Percentiles rank a stretch among this genome's conserved stretches.
These are phyloP conservation scores for Limonium bicolor DNA, from an alignment of 148 eudicot species.

Conservation along the genomic window DNA sequence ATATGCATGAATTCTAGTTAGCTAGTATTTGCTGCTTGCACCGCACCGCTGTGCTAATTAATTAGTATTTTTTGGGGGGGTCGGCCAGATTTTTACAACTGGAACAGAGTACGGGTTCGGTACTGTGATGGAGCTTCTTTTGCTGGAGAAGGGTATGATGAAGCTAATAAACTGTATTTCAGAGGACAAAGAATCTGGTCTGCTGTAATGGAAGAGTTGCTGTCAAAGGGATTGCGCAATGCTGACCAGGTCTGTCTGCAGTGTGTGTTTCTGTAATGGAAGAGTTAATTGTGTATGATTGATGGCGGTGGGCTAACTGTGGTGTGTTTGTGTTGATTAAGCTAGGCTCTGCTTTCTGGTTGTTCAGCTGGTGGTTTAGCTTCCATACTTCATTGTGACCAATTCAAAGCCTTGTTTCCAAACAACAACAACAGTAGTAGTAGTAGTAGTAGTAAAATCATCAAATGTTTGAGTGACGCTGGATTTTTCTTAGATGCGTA, in stretches of 20 bases:
- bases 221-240: conserved; percentile 64
- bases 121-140: conserved; percentile 98
- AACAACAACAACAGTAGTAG: conserved; percentile 18
- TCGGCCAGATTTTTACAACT: conserved; percentile 95
- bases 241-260: conserved; percentile 53
- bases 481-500: conserved; percentile 91
- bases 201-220: conserved; percentile 67
- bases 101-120: conserved; percentile 91
- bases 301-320: not conserved
- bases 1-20: not conserved
- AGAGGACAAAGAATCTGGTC: conserved; percentile 80
- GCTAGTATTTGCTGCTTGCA: not conserved
- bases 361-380: conserved; percentile 46
- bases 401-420: conserved; percentile 20
- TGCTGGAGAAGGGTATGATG: conserved; percentile 63
- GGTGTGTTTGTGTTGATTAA: not conserved
- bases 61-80: conserved; percentile 5
- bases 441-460: no score
- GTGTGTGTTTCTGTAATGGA: no score
- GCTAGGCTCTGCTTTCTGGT: conserved; percentile 48
- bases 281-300: not conserved
- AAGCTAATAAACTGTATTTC: conserved; percentile 60
- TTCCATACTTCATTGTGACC: conserved; percentile 33
- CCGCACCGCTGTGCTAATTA: no score
- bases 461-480: conserved; percentile 67